Conservation (phyloP, 345 rosid species). For the Pistacia atlantica region DNA sequence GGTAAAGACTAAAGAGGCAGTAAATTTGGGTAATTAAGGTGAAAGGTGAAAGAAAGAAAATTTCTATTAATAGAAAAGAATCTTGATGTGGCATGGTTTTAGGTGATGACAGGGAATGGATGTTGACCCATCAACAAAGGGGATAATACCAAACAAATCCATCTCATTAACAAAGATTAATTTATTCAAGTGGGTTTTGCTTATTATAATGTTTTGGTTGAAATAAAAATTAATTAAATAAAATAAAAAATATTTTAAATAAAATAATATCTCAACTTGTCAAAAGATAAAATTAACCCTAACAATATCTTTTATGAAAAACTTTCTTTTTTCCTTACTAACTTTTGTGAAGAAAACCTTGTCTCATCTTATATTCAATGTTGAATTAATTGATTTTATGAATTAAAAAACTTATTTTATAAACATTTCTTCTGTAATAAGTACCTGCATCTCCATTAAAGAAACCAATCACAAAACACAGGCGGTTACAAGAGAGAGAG, state of each 20-base stretch:
- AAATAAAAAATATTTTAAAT: background rate
- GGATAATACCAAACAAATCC: slow-evolving; percentile 87
- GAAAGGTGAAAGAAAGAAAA: slow-evolving; percentile 18
- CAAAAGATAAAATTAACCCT: slow-evolving; percentile 22
- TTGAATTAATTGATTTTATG: slow-evolving; percentile 22
- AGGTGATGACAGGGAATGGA: slow-evolving; percentile 95
- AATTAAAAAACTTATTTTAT: background rate
- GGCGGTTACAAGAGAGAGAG: slow-evolving; percentile 74
- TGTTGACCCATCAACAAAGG: slow-evolving; percentile 94
- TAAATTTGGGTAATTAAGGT: no score
- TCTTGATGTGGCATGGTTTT: slow-evolving; percentile 81
- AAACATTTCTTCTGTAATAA: slow-evolving; percentile 12
- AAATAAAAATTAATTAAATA: slow-evolving; percentile 27
- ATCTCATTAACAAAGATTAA: slow-evolving; percentile 40
- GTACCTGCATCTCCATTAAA: slow-evolving; percentile 42
- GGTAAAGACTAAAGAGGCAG: no score
- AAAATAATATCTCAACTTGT: slow-evolving; percentile 3
- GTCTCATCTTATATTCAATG: slow-evolving; percentile 32
- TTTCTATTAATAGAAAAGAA: slow-evolving; percentile 65
- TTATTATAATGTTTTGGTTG: slow-evolving; percentile 49
- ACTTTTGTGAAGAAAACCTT: slow-evolving; percentile 26
- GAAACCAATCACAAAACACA: slow-evolving; percentile 70
- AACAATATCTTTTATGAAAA: no score
- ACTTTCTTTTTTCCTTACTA: background rate
- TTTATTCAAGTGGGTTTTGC: slow-evolving; percentile 48